These are phyloP conservation scores for Talaromyces marneffei DNA, from an alignment of 2,329 filamentous ascomycete species.

Conservation along the genomic window DNA sequence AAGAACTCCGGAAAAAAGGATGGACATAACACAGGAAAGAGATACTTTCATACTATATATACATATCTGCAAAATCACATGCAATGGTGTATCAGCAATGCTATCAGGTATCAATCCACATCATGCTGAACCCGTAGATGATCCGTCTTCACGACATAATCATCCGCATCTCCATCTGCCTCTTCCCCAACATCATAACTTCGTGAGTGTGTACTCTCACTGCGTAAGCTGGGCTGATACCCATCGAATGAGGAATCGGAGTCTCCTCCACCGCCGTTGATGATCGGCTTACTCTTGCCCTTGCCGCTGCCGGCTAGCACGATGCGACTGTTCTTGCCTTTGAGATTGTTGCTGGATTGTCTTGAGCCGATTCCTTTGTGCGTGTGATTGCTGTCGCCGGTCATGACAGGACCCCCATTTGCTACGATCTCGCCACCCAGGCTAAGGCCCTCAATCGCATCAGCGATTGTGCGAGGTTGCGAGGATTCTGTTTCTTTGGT, in stretches of 20 bases:
- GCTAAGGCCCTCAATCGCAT: slow-evolving; percentile 33
- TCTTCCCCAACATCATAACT: slow-evolving; percentile 22
- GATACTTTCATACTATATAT: neutral
- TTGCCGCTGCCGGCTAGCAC: slow-evolving; percentile 23
- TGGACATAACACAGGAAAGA: no score
- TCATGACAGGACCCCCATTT: slow-evolving; percentile 19
- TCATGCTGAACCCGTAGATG: slow-evolving; percentile 25
- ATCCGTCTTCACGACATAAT: slow-evolving; percentile 36
- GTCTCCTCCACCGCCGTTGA: slow-evolving; percentile 29
- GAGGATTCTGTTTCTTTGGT: slow-evolving; percentile 37
- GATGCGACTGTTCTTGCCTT: slow-evolving; percentile 24
- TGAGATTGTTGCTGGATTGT: slow-evolving; percentile 14
- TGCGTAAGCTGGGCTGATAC: slow-evolving; percentile 11
- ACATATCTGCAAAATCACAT: neutral
- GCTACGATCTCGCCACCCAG: slow-evolving; percentile 20
- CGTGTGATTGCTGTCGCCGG: slow-evolving; percentile 14
- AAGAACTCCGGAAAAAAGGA: no score
- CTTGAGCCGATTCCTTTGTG: slow-evolving; percentile 30
- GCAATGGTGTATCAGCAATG: neutral
- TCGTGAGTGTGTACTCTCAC: slow-evolving; percentile 15
- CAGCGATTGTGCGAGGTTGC: slow-evolving; percentile 31
- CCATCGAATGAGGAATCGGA: slow-evolving; percentile 27
- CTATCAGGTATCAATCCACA: slow-evolving; percentile 8
- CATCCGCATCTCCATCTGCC: slow-evolving; percentile 30
- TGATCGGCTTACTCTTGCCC: slow-evolving; percentile 32